Evolutionary conservation across 345 rosid species (phyloP).

Genomic region (Cardiospermum halicacabum): DNA sequence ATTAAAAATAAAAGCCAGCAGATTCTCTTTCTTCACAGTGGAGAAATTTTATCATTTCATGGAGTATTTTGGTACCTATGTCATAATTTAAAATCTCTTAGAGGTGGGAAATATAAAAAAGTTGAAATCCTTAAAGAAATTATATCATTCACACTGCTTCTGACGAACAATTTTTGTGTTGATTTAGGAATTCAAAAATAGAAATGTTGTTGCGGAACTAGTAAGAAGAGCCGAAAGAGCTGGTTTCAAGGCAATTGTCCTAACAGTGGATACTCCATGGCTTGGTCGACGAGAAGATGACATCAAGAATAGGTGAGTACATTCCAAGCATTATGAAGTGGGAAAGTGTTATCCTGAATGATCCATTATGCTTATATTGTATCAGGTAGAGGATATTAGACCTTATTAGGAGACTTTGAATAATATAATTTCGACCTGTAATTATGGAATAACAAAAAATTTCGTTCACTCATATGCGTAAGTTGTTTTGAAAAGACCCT

Average conservation of each 20-base stretch:
- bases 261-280: slow-evolving; percentile 90
- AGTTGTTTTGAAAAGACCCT: neutral
- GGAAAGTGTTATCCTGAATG: neutral
- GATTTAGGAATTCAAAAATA: slow-evolving; percentile 66
- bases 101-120: neutral
- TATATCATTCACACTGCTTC: neutral
- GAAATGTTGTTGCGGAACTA: slow-evolving; percentile 82
- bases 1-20: too few relatives aligned
- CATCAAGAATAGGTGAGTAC: slow-evolving; percentile 79
- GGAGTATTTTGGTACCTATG: neutral
- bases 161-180: neutral
- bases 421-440: neutral
- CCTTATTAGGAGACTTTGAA: too few relatives aligned
- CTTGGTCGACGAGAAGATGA: slow-evolving; percentile 95
- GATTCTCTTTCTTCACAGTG: neutral
- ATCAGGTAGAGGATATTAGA: too few relatives aligned
- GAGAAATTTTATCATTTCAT: neutral
- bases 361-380: neutral
- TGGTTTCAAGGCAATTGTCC: slow-evolving; percentile 92
- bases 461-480: too few relatives aligned
- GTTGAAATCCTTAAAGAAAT: neutral
- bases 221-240: slow-evolving; percentile 90
- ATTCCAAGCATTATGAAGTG: neutral
- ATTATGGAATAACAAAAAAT: too few relatives aligned
- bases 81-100: neutral